phyloP scores from a whole-genome alignment of 805 yeast genomes.

The Pichia cabralensis region DNA sequence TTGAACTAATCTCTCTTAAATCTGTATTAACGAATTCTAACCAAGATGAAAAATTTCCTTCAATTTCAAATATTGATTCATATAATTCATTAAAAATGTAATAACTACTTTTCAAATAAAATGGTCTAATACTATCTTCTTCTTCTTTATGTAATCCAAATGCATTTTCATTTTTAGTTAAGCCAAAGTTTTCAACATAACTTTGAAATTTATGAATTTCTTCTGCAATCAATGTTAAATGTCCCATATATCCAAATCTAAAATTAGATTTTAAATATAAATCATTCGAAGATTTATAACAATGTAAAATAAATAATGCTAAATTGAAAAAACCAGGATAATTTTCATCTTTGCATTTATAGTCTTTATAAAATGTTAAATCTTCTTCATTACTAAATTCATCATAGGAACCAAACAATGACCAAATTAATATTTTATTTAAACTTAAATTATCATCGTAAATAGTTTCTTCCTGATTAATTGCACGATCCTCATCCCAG shows the following conservation, averaged over 20 bases:
- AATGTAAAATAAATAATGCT: slow-evolving; percentile 21
- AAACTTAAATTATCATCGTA: slow-evolving; percentile 25
- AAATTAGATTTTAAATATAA: slow-evolving; percentile 29
- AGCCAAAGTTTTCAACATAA: slow-evolving; percentile 26
- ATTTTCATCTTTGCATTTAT: slow-evolving; percentile 11
- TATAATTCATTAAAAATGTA: slow-evolving; percentile 25
- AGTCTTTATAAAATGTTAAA: slow-evolving; percentile 5
- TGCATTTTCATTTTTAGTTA: slow-evolving; percentile 25
- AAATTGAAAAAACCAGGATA: slow-evolving; percentile 26
- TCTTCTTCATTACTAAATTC: slow-evolving; percentile 10
- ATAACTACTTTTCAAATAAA: slow-evolving; percentile 24
- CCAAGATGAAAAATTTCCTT: slow-evolving; percentile 28
- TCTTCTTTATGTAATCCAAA: slow-evolving; percentile 21
- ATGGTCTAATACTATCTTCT: slow-evolving; percentile 18
- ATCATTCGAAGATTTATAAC: slow-evolving; percentile 21
- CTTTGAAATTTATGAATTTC: slow-evolving; percentile 46
- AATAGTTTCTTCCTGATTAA: slow-evolving; percentile 25
- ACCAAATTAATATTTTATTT: slow-evolving; percentile 28
- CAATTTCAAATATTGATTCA: slow-evolving; percentile 19
- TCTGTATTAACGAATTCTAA: slow-evolving; percentile 39
- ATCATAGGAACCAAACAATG: slow-evolving; percentile 24
- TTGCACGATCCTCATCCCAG: slow-evolving; percentile 28
- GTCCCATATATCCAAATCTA: slow-evolving; percentile 52
- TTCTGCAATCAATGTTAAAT: slow-evolving; percentile 45
- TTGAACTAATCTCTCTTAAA: slow-evolving; percentile 41